Evolutionary conservation across 352 stramenopile species (phyloP).

Genomic region (Globisporangium solare): DNA sequence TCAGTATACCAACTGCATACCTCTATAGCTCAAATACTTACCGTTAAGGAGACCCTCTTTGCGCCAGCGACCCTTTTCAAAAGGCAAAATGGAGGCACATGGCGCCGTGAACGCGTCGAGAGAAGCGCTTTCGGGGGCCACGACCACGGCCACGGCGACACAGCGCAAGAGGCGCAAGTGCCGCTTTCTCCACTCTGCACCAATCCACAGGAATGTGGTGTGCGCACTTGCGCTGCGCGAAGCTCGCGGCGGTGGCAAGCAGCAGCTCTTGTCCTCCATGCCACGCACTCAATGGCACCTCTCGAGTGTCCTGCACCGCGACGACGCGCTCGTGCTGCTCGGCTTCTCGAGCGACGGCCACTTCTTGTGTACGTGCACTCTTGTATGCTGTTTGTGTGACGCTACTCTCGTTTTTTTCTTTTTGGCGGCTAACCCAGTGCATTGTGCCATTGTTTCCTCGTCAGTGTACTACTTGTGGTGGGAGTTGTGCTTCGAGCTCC

Average conservation of each 20-base stretch:
- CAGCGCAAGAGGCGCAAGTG: background rate
- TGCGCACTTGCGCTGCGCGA: background rate
- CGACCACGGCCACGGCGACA: background rate
- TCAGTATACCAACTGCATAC: too few species aligned
- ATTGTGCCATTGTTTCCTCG: background rate
- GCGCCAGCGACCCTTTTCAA: too few species aligned
- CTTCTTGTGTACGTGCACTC: slow-evolving; percentile 37
- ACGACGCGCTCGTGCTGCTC: slow-evolving; percentile 47
- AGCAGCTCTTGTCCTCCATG: background rate
- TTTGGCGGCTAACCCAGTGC: too few species aligned
- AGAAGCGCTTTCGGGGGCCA: background rate
- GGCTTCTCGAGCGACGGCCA: slow-evolving; percentile 68
- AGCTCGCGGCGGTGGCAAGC: background rate
- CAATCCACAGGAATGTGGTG: background rate
- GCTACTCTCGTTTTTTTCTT: too few species aligned
- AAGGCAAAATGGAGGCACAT: too few species aligned
- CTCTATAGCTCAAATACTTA: too few species aligned
- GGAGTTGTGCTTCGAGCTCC: slow-evolving; percentile 32
- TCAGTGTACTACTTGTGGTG: slow-evolving; percentile 50
- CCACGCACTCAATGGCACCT: slow-evolving; percentile 15
- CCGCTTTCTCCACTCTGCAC: background rate
- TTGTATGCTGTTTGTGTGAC: background rate
- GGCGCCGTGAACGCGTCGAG: too few species aligned
- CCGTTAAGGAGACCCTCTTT: too few species aligned
- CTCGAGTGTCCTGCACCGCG: slow-evolving; percentile 29